phyloP scores from a whole-genome alignment of 768 basidiomycete species.

The Nidularia pulvinata region DNA sequence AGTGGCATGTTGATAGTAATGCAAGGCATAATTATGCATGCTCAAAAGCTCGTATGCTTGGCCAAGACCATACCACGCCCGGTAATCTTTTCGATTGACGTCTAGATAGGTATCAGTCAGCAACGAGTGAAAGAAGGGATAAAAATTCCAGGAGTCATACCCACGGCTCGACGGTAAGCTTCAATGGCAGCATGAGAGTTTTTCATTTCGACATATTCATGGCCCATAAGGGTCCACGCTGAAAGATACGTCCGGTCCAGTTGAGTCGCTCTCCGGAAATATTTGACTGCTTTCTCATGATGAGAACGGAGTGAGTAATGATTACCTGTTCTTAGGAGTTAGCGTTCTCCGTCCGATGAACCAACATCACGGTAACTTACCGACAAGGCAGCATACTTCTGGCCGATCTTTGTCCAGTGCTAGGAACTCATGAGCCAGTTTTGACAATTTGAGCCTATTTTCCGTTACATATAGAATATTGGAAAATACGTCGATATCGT shows the following conservation, averaged over 20 bases:
- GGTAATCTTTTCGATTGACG: slow-evolving; percentile 94
- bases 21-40: slow-evolving; percentile 95
- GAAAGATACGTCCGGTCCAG: slow-evolving; percentile 94
- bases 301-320: slow-evolving; percentile 93
- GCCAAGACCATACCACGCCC: slow-evolving; percentile 98
- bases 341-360: neutral
- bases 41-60: slow-evolving; percentile 97
- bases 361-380: slow-evolving; percentile 40
- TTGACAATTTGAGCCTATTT: slow-evolving; percentile 84
- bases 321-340: slow-evolving; percentile 63
- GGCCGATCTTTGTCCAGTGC: slow-evolving; percentile 91
- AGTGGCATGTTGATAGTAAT: slow-evolving; percentile 97
- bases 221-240: slow-evolving; percentile 99
- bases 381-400: slow-evolving; percentile 95
- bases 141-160: slow-evolving; percentile 41
- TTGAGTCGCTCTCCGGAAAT: slow-evolving; percentile 94
- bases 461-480: slow-evolving; percentile 97
- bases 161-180: slow-evolving; percentile 93
- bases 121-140: neutral
- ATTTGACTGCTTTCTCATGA: slow-evolving; percentile 95
- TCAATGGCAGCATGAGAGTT: slow-evolving; percentile 99
- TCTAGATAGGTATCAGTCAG: slow-evolving; percentile 43
- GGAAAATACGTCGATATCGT: slow-evolving; percentile 95
- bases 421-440: slow-evolving; percentile 90
- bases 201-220: slow-evolving; percentile 99